Evolutionary conservation across 1,284 basidiomycete species (phyloP), one percentile per base, ranked within the genome.

Genomic region (Trametes hirsuta): DNA sequence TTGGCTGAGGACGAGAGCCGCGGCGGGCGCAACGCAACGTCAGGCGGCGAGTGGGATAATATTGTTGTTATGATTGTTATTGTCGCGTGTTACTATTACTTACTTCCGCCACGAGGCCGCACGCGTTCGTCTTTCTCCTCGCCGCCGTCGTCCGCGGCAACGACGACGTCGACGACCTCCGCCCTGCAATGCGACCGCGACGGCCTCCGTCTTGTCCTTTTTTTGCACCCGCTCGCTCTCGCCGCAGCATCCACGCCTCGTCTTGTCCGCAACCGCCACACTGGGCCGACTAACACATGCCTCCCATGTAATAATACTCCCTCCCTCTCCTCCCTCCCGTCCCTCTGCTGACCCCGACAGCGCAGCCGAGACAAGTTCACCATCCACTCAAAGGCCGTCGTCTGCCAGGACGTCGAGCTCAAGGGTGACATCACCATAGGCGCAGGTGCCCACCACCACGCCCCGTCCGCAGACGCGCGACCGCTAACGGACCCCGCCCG

Each of bases 341-440:
- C 10, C 22, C 46, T 14, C 22, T 44, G 36, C 48, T 61, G 24
- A 62, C 58, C 3, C 8, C 15, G 10, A 1, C 36, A 15, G 24
- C 36, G n/a, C 55, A 73, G 72, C 55, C 71, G 69, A n/a, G 72
- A 74, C 65, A 73, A 72, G 64, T 71, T 72, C 63, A 74, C 70
- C 21, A 71, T 74, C 34, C 72, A 74, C 58, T 74, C 72, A 15
- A 73, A 87, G 71, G 91, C 93, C 9, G 82, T 95, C 47, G 88
- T 95, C 21, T 93, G 91, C 73, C 88, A 91, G 69, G 94, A 95
- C 77, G 89, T 91, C 45, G 92, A 96, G 62, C 81, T 97, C 61
- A 93, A 93, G 71, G 95, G 95, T 47, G 89, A 93, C 67, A 91
- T 97, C 55, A 94, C 91, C n/a, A 88, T 97, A 62, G 93, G 93